Evolutionary conservation across 2,329 filamentous ascomycete genomes (phyloP), one percentile per base, ranked within the genome.

Genomic region (Aspergillus pseudoterreus): DNA sequence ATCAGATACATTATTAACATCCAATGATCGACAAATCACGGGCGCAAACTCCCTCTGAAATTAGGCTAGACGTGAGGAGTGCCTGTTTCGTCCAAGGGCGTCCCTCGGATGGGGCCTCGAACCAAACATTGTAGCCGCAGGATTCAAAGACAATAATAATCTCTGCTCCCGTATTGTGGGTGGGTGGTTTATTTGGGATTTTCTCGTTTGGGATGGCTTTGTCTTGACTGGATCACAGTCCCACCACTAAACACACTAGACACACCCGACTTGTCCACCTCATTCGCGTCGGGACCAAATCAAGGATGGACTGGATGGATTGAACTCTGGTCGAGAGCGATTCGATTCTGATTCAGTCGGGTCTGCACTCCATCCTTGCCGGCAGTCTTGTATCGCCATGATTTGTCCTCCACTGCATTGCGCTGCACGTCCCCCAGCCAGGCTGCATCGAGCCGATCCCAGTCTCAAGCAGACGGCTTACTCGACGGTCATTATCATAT

Each of bases 1-100:
- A 53, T 50, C 43, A 51, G 51, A 53, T 47, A 51, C 52, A 51
- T 55, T 49, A 49, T 19, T 19, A 19, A 19, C 48, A 47, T 33
- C 42, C 46, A 52, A 43, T 53, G 55, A 57, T 58, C 55, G 49
- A 52, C 53, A 52, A 59, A 57, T 53, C 48, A 54, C 44, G 19
- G 33, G 49, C 47, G 39, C 47, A 27, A 41, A 51, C 39, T 27
- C 33, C 51, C 21, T 42, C 45, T 48, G 45, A 53, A 49, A 55
- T 49, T 52, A 52, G 46, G 46, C 52, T 49, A 46, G 43, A 51
- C 49, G 50, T 49, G 49, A 49, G 45, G 47, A 54, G 45, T 47
- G 35, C 45, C 47, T 45, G 27, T 49, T 49, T 50, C 3, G 45
- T 50, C 33, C 27, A 30, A 30, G 27, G 27, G 27, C 27, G 27